A percentile compares a stretch with the other conserved stretches of the same genome.
Conservation (phyloP, 371 early-diverging fungal species). For the Apophysomyces ossiformis region DNA sequence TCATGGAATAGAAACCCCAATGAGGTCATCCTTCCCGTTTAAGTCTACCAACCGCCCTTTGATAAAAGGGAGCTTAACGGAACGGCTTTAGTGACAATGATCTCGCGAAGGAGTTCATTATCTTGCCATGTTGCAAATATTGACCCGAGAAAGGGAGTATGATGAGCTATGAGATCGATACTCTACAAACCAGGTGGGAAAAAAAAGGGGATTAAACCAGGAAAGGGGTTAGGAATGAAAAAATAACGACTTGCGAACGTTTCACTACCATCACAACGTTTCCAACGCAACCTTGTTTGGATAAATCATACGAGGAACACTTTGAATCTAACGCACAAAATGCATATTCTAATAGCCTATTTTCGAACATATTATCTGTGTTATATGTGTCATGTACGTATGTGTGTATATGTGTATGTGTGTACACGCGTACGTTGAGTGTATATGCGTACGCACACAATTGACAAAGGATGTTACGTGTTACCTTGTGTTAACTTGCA, state of each 20-base stretch:
- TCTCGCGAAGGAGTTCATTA: neutral
- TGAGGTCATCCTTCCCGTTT: too few relatives aligned
- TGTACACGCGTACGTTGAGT: too few relatives aligned
- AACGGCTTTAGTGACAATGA: neutral
- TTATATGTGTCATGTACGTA: too few relatives aligned
- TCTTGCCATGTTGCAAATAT: neutral
- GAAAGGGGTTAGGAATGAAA: constrained; percentile 8
- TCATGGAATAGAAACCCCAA: too few relatives aligned
- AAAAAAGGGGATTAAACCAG: neutral
- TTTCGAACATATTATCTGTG: too few relatives aligned
- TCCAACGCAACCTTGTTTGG: too few relatives aligned
- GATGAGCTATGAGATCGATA: neutral
- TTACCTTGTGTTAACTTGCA: too few relatives aligned
- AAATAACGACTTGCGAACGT: constrained; percentile 7
- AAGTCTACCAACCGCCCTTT: too few relatives aligned
- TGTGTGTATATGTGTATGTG: too few relatives aligned
- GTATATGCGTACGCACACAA: too few relatives aligned
- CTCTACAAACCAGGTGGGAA: neutral
- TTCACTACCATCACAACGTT: neutral
- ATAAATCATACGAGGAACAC: neutral
- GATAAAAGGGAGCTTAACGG: neutral
- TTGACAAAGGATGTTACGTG: too few relatives aligned
- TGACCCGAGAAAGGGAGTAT: constrained; percentile 2
- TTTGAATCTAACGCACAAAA: neutral
- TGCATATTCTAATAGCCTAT: neutral